Base-by-base conservation (phyloP, 148 eudicot species). In the Chenopodium berlandieri region DNA sequence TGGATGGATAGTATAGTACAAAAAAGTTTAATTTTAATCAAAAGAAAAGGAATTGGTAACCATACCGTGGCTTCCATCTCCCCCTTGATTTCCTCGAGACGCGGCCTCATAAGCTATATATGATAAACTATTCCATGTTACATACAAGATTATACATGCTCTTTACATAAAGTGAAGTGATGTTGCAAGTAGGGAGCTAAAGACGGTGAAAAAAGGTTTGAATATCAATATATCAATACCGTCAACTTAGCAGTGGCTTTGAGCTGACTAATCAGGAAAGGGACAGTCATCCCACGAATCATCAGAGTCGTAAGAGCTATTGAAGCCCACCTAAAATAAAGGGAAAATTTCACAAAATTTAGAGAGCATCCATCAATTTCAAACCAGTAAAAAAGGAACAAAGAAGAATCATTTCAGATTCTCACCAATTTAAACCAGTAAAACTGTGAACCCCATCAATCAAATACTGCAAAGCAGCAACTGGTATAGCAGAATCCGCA, bases 51-150 rank as follows among this genome's bases (percentile, higher is more conserved):
- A 62, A 47, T 34, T 27, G 50, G 80, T 40, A 50, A 69, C 2
- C 84, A 85, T 91, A 96, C 99, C 94, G 80, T 89, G 23, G 77
- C 84, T 75, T 92, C 81, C 93, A 96, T 90, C 86, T 94, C 97
- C 84, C 75, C 82, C 87, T 88, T 91, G 66, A 96, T 88, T 85
- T 87, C 91, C 81, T 92, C 98, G 84, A 96, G 79, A 50, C 83
- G 84, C 75, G 99, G 99, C 78, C 95, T 91, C 88, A 96, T 78
- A 68, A 96, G 76, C 99, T 96, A 90, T 84, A 83, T 14, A 77
- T 74, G 62, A 77, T 56, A 69, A 75, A 68, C 62, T 79, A 80
- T 44, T 68, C 48, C 60, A 75, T 14, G 31, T 74, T 27, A 48
- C 30, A 32, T 19, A 68, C 64, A 40, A 47, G 23, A 27, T 46